These are phyloP conservation scores for Thalassiosira oceanica DNA, from an alignment of 352 stramenopile genomes.

Conservation along the genomic window DNA sequence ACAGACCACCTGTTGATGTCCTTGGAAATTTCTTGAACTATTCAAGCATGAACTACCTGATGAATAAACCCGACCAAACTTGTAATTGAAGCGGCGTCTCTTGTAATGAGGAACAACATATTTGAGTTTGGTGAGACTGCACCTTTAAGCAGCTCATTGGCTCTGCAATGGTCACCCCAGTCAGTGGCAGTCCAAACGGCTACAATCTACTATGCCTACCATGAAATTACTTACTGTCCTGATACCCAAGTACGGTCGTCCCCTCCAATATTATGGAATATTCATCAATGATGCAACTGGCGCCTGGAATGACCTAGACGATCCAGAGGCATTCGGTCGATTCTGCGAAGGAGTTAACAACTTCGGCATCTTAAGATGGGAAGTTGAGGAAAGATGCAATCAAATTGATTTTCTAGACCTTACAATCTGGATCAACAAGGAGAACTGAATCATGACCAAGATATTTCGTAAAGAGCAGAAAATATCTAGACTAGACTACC, in stretches of 20 bases:
- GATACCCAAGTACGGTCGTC: neutral
- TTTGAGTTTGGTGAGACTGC: neutral
- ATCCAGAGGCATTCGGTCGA: neutral
- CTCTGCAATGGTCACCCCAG: neutral
- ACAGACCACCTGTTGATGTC: neutral
- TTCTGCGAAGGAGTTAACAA: constrained; percentile 1
- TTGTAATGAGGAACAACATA: constrained; percentile 1
- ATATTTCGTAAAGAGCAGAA: too few species aligned
- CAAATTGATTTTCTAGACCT: constrained; percentile 1
- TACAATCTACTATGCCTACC: neutral
- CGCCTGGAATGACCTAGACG: neutral
- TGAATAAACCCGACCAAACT: neutral
- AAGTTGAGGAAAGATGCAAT: neutral
- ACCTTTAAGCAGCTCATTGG: neutral
- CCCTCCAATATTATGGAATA: neutral
- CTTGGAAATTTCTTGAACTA: constrained; percentile 3
- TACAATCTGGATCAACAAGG: too few species aligned
- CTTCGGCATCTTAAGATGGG: neutral
- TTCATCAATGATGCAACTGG: neutral
- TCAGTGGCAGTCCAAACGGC: neutral
- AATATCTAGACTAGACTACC: too few species aligned
- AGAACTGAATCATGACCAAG: too few species aligned
- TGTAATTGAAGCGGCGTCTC: neutral
- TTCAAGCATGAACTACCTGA: neutral
- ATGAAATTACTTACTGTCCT: neutral